phyloP scores from a whole-genome alignment of 176 grass and related monocot species.

The Carex myosuroides region DNA sequence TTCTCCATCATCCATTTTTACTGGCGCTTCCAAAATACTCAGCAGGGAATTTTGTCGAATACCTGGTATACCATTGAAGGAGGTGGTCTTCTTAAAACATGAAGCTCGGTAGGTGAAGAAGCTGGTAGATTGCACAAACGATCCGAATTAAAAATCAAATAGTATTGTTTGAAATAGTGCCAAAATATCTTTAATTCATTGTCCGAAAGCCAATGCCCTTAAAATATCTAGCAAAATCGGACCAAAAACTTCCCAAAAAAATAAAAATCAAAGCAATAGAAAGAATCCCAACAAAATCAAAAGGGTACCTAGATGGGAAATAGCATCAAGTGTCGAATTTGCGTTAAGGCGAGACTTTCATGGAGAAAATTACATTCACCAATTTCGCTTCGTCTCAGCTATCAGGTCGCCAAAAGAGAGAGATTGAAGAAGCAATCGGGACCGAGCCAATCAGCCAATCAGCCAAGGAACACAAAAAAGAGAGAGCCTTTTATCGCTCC shows the following conservation, averaged over 20 bases:
- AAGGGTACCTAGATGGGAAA: conserved; percentile 15
- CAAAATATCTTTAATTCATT: not conserved
- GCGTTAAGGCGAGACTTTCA: not conserved
- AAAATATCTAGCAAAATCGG: not conserved
- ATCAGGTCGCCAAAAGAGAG: not conserved
- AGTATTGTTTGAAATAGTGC: not conserved
- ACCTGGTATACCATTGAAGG: not conserved
- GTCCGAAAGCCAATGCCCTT: not conserved
- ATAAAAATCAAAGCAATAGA: not conserved
- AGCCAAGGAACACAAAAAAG: not conserved
- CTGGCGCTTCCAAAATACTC: not conserved
- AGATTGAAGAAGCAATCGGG: not conserved
- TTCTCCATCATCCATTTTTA: conserved; percentile 57
- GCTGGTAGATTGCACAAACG: not conserved
- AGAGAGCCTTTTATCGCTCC: not conserved
- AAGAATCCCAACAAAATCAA: conserved; percentile 8
- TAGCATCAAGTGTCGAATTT: conserved; percentile 8
- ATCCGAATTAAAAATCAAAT: not conserved
- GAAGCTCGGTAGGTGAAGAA: not conserved
- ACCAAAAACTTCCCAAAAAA: not conserved
- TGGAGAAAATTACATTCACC: not conserved
- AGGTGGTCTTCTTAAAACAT: not conserved
- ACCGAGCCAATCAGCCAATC: too few species aligned
- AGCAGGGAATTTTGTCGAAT: conserved; percentile 9
- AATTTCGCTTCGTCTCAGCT: not conserved